Conservation (phyloP, 345 rosid species). For the Gossypium longicalyx region DNA sequence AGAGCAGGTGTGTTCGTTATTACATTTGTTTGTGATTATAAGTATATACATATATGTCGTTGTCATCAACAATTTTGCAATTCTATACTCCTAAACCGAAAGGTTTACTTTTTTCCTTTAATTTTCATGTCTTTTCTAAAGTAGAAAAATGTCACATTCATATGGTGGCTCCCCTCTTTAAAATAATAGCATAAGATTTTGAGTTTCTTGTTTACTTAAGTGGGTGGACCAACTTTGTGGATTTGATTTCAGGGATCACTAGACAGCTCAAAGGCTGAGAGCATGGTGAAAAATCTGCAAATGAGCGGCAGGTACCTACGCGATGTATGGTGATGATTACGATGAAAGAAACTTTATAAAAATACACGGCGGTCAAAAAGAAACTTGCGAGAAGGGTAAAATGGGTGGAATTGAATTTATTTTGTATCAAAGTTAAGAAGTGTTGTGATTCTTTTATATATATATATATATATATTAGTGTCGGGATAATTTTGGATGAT, state of each 20-base stretch:
- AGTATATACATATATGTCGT: neutral
- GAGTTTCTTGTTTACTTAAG: neutral
- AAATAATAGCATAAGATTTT: neutral
- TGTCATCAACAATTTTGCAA: neutral
- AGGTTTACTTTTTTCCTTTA: neutral
- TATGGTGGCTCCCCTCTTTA: neutral
- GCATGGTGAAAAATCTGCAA: slow-evolving; percentile 87
- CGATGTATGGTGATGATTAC: slow-evolving; percentile 70
- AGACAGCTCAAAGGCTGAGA: slow-evolving; percentile 73
- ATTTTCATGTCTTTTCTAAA: neutral
- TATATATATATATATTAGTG: neutral
- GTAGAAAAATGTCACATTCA: neutral
- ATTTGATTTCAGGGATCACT: slow-evolving; percentile 58
- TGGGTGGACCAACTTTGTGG: neutral
- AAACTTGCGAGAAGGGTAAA: neutral
- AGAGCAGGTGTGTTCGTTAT: slow-evolving; percentile 48
- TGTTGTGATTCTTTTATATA: neutral
- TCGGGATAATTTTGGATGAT: slow-evolving; percentile 1
- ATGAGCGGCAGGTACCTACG: slow-evolving; percentile 86
- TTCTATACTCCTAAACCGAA: neutral
- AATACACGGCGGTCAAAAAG: neutral
- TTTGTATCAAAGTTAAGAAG: neutral
- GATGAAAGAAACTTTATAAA: neutral
- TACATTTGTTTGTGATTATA: neutral
- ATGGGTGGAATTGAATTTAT: neutral